Conservation (phyloP, 768 basidiomycete genomes). For the Pleurotus giganteus region DNA sequence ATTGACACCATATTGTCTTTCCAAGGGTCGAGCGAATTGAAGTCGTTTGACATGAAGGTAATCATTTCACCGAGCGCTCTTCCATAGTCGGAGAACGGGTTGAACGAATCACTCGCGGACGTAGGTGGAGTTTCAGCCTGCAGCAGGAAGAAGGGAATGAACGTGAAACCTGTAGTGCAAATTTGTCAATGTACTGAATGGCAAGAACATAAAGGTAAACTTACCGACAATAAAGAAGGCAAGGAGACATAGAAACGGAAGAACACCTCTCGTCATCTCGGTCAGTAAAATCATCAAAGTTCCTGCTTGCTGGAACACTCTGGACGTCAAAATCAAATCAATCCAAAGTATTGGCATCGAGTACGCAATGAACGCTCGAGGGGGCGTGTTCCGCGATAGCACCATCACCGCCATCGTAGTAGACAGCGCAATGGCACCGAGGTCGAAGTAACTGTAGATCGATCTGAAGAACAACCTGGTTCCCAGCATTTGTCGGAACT, state of each 20-base stretch:
- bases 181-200: not conserved
- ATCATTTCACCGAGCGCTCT: slow-evolving; percentile 2
- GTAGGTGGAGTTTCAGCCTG: not conserved
- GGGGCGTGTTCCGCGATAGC: not conserved
- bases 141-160: not conserved
- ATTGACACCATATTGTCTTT: not conserved
- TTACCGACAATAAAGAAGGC: not conserved
- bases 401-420: not conserved
- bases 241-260: not conserved
- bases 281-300: slow-evolving; percentile 1
- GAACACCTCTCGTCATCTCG: slow-evolving; percentile 1
- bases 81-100: slow-evolving; percentile 1
- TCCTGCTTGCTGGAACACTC: not conserved
- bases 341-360: not conserved
- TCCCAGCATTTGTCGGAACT: not conserved
- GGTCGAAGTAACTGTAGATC: not conserved
- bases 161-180: not conserved
- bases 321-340: not conserved
- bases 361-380: not conserved
- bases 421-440: not conserved
- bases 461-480: not conserved
- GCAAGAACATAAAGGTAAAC: not conserved
- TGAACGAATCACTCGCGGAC: not conserved
- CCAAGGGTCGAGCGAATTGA: slow-evolving; percentile 2
- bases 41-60: slow-evolving; percentile 5